Base-by-base conservation (phyloP, 164 flowering plant species). In the Vitis cinerea region DNA sequence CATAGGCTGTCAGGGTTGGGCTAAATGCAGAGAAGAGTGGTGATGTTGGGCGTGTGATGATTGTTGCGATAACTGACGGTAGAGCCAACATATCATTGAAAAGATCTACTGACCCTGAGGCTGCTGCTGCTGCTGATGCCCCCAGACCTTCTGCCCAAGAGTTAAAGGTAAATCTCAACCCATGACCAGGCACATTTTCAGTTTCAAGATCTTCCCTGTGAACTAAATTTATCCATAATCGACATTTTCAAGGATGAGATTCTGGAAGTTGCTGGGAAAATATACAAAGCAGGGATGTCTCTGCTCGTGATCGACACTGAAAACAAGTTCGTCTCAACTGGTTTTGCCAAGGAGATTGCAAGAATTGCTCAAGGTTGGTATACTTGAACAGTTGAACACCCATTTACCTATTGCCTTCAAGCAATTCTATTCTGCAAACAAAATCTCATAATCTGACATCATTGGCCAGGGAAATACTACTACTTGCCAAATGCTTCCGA, bases 401-500 rank as follows among this genome's bases (percentile, higher is more conserved):
- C 56, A 3, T 3, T 37, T 37, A 23, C 27, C 27, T 23, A 23
- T 37, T 3, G 44, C 44, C 44, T 37, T 37, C 44, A 37, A 37
- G 44, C 4, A 37, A 4, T 37, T 37, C 44, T 7, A 8, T 68
- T 59, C 50, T 59, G 23, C 13, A 30, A 16, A 44, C 30, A 48
- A 48, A 56, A 58, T 49, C 47, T 49, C 59, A 68, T 49, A 14
- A 16, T 15, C 13, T 4, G 50, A 71, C 23, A 14, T 70, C 47
- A 10, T 50, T 71, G 68, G 29, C 61, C 97, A 94, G 99, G 99
- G 64, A 92, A 94, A 79, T 92, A 94, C 58, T 94, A 95, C 67
- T 95, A 95, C 80, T 80, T 92, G 84, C 99, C 99, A 53, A 95
- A 95, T 81, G 99, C 99, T 69, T 92, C 99, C 3, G 98, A 95